Percentiles rank a stretch among this genome's conserved stretches.
phyloP scores from a whole-genome alignment of 2,329 filamentous ascomycete genomes.

The Herpotrichia juniperi region DNA sequence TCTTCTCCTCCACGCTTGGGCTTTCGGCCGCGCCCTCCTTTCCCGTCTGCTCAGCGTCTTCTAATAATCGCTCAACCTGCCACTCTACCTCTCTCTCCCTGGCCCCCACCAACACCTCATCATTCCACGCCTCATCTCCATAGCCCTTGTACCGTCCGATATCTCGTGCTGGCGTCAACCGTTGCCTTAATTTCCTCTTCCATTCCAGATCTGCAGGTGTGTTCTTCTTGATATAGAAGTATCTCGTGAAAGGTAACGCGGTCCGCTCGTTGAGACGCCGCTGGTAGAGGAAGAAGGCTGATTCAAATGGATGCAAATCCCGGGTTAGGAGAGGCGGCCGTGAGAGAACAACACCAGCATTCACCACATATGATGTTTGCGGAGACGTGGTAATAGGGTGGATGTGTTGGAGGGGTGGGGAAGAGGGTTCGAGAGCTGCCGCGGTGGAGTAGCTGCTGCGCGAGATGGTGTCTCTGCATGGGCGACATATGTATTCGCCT shows the following conservation, averaged over 20 bases:
- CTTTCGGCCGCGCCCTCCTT: conserved; percentile 44
- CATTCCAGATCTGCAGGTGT: conserved; percentile 86
- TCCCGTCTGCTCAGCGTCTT: conserved; percentile 70
- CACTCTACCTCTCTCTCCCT: conserved; percentile 67
- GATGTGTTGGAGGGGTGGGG: conserved; percentile 32
- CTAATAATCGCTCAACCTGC: conserved; percentile 71
- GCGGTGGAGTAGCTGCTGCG: conserved; percentile 43
- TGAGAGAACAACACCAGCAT: conserved; percentile 79
- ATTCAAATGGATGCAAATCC: conserved; percentile 84
- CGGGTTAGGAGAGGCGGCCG: conserved; percentile 87
- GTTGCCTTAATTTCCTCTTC: conserved; percentile 81
- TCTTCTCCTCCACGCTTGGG: conserved; percentile 33
- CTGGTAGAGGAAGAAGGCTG: conserved; percentile 95
- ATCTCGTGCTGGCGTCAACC: conserved; percentile 80
- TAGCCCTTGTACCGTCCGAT: conserved; percentile 84
- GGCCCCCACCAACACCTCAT: conserved; percentile 82
- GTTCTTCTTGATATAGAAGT: conserved; percentile 94
- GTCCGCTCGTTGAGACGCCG: conserved; percentile 94
- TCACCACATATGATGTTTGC: conserved; percentile 51
- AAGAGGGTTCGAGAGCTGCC: conserved; percentile 43
- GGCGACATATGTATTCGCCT: conserved; percentile 53
- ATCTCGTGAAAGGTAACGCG: conserved; percentile 82
- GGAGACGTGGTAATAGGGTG: conserved; percentile 49
- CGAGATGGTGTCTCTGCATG: conserved; percentile 51
- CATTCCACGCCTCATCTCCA: conserved; percentile 80